Base-by-base conservation (phyloP, 2,329 filamentous ascomycete species). In the Aspergillus ustus region DNA sequence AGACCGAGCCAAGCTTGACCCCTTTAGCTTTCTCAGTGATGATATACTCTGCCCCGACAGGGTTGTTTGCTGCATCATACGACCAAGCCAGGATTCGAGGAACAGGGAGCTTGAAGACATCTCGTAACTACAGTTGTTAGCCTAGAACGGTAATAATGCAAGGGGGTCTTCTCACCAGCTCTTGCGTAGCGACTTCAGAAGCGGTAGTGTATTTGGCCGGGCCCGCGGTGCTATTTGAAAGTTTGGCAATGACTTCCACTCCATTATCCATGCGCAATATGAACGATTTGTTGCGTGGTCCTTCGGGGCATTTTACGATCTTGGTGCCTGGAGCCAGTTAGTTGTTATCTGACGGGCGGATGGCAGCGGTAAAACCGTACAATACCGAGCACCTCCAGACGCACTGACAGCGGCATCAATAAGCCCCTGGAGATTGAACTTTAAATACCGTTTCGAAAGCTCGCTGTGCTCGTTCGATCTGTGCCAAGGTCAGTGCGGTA, bases 301-400 rank as follows among this genome's bases (percentile, higher is more conserved):
- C 74, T 63, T 77, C 75, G 2, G 64, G 51, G 29, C 70, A 73
- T 63, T 75, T 75, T 8, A 64, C 49, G 37, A 76, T 57, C 62
- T 63, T 72, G 53, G 60, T 72, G 50, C 71, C 69, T 73, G 19
- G 5, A 2, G 1, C 2, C 5, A 8, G 52, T 25, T 29, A n/a
- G 31, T 19, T 37, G 7, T 57, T 22, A 4, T 6, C 19, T 4
- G 6, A 40, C 31, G 8, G 9, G 0, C 2, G 40, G 49, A 25
- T 25, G 31, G 13, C 31, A 11, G 8, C 31, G 34, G 8, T 5
- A 59, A 50, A 17, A 57, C 63, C 65, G 40, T 37, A 74, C 73
- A 75, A 7, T 50, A 62, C 48, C 59, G 62, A 29, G 71, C 71
- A 43, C 70, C 72, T 60, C 71, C 52, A 45, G 68, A 69, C 48